These are phyloP conservation scores for Bathelium albidoporum DNA, from an alignment of 495 filamentous ascomycete species.

Conservation along the genomic window DNA sequence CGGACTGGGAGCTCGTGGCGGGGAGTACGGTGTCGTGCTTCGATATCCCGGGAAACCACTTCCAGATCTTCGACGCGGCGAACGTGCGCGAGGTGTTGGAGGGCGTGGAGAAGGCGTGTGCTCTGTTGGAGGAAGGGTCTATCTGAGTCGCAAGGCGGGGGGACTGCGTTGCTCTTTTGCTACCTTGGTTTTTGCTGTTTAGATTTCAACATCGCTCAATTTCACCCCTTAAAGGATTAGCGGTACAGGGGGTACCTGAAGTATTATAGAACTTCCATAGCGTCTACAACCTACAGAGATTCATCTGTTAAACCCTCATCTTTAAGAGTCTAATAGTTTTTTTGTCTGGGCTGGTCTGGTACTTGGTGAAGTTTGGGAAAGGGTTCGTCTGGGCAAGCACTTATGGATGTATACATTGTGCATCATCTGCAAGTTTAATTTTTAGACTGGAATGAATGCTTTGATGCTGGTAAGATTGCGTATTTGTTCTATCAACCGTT, in stretches of 20 bases:
- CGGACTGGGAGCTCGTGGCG: conserved; percentile 14
- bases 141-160: conserved; percentile 3
- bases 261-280: conserved; percentile 2
- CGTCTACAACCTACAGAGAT: background rate
- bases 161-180: background rate
- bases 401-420: conserved; percentile 1
- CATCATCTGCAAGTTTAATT: background rate
- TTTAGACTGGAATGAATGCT: background rate
- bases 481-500: background rate
- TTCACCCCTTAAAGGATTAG: background rate
- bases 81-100: conserved; percentile 2
- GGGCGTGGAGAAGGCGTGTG: background rate
- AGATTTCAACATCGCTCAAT: background rate
- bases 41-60: conserved; percentile 21
- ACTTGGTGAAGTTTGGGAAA: conserved; percentile 1
- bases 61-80: conserved; percentile 16
- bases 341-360: background rate
- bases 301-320: background rate
- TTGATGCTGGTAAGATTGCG: background rate
- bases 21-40: conserved; percentile 14
- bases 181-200: background rate
- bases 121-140: conserved; percentile 3
- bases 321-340: background rate
- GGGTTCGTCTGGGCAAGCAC: background rate
- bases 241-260: background rate